Evolutionary conservation across 208 protist species (phyloP).

Genomic region (Kentomonas sorsogonicus): DNA sequence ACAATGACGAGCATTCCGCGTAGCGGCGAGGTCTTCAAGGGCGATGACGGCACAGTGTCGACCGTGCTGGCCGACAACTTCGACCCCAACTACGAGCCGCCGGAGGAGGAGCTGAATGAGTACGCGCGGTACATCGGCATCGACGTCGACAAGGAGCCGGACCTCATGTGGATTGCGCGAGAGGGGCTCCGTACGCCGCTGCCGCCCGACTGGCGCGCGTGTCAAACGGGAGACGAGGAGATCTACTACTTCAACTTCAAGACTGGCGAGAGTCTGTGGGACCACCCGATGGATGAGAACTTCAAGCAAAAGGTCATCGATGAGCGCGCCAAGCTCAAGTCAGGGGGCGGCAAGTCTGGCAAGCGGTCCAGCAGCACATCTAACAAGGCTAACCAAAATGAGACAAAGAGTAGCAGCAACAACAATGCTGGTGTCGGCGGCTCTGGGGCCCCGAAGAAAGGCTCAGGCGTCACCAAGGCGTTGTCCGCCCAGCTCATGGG

Average conservation of each 20-base stretch:
- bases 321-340: conserved; percentile 35
- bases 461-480: too few relatives aligned
- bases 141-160: conserved; percentile 57
- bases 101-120: conserved; percentile 82
- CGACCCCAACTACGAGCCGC: conserved; percentile 84
- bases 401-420: too few relatives aligned
- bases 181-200: conserved; percentile 91
- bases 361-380: background rate
- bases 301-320: conserved; percentile 66
- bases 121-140: conserved; percentile 94
- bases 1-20: conserved; percentile 44
- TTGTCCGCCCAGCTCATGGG: too few relatives aligned
- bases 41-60: conserved; percentile 77
- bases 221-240: conserved; percentile 82
- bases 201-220: conserved; percentile 88
- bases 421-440: too few relatives aligned
- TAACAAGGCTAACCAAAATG: background rate
- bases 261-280: conserved; percentile 89
- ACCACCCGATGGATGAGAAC: conserved; percentile 91
- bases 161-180: conserved; percentile 87
- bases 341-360: background rate
- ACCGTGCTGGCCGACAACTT: conserved; percentile 86
- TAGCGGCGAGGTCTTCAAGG: conserved; percentile 58
- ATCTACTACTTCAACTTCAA: conserved; percentile 96
- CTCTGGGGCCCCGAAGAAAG: too few relatives aligned